A percentile compares a stretch with the other conserved stretches of the same genome.
Conservation (phyloP, 192 early-diverging fungal genomes). For the Podila clonocystis region DNA sequence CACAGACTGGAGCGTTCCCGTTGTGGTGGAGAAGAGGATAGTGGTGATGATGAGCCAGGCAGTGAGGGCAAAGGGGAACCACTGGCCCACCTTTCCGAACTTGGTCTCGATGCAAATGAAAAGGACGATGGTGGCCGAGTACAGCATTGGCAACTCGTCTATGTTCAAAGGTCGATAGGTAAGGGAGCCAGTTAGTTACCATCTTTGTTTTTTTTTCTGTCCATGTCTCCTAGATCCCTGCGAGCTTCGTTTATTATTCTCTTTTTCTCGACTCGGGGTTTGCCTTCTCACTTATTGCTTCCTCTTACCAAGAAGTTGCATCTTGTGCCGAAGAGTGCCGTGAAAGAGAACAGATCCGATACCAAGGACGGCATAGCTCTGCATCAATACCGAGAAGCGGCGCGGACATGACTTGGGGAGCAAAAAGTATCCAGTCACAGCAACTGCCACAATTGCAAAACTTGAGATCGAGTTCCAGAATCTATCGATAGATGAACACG, state of each 20-base stretch:
- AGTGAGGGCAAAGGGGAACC: conserved; percentile 53
- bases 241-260: too few species aligned
- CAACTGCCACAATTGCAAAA: conserved; percentile 60
- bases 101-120: conserved; percentile 48
- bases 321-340: conserved; percentile 73
- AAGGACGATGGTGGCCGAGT: conserved; percentile 33
- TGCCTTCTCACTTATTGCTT: neutral
- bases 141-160: conserved; percentile 49
- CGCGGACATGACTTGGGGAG: conserved; percentile 52
- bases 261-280: too few species aligned
- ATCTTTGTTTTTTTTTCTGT: too few species aligned
- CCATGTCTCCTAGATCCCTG: neutral
- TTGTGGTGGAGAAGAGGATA: conserved; percentile 10
- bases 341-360: conserved; percentile 81
- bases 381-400: conserved; percentile 54
- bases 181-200: too few species aligned
- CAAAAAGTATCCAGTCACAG: conserved; percentile 60
- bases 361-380: conserved; percentile 65
- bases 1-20: conserved; percentile 8
- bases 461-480: conserved; percentile 71
- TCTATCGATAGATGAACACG: neutral
- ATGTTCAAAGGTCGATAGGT: neutral
- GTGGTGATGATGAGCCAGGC: conserved; percentile 47
- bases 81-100: conserved; percentile 54
- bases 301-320: conserved; percentile 69